Percentiles rank a stretch among this genome's conserved stretches.
phyloP scores from a whole-genome alignment of 2,329 filamentous ascomycete genomes.

The Claviceps quebecensis region DNA sequence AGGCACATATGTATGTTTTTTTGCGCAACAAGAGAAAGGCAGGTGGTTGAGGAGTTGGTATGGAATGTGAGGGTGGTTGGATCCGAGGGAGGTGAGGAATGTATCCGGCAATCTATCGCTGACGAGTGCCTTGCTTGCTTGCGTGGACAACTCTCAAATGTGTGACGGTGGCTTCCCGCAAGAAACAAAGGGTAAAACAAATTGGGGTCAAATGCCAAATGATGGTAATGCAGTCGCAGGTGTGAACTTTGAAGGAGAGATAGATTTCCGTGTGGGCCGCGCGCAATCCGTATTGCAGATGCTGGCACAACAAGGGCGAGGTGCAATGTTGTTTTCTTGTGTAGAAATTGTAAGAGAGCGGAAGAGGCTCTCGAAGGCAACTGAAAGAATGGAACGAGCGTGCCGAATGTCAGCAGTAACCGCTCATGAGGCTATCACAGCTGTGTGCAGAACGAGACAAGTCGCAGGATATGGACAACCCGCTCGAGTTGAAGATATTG shows the following conservation, averaged over 20 bases:
- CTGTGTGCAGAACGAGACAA: neutral
- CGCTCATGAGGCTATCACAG: conserved; percentile 4
- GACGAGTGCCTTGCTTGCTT: conserved; percentile 9
- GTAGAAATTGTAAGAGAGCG: neutral
- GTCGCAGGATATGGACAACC: neutral
- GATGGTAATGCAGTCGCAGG: neutral
- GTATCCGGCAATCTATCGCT: conserved; percentile 11
- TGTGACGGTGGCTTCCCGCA: conserved; percentile 3
- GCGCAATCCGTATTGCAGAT: too few relatives aligned
- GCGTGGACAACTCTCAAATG: conserved; percentile 6
- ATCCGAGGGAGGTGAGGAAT: conserved; percentile 15
- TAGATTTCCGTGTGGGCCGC: too few relatives aligned
- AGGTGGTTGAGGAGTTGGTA: conserved; percentile 3
- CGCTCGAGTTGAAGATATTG: neutral
- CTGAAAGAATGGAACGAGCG: conserved; percentile 8
- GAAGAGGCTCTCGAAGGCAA: neutral
- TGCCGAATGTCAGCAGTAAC: conserved; percentile 4
- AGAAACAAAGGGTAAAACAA: conserved; percentile 4
- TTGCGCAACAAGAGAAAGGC: conserved; percentile 1
- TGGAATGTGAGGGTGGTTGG: conserved; percentile 16
- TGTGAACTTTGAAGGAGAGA: too few relatives aligned
- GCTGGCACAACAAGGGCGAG: neutral
- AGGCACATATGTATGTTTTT: conserved; percentile 8
- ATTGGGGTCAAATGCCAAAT: conserved; percentile 16
- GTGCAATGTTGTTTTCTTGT: neutral